Evolutionary conservation across 495 filamentous ascomycete species (phyloP).

Genomic region (Penicillium parvum): DNA sequence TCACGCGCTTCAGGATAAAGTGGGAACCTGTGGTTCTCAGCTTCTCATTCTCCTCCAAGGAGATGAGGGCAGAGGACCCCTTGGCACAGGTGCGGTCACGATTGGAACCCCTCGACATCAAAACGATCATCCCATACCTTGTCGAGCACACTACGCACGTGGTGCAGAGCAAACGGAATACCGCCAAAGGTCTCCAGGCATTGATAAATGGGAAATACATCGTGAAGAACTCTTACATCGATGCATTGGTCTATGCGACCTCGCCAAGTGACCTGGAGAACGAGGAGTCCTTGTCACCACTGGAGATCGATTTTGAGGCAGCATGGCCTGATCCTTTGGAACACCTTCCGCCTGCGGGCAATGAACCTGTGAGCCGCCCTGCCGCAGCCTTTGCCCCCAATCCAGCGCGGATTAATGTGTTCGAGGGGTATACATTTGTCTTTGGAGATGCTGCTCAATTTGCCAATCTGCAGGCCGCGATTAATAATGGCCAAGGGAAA

Average conservation of each 20-base stretch:
- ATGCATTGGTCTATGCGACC: conserved; percentile 67
- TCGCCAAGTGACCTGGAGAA: conserved; percentile 49
- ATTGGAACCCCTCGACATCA: conserved; percentile 82
- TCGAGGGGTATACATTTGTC: conserved; percentile 83
- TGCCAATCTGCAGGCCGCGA: conserved; percentile 65
- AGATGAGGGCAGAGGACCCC: conserved; percentile 65
- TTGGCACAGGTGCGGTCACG: conserved; percentile 54
- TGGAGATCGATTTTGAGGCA: conserved; percentile 81
- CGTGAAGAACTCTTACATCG: conserved; percentile 70
- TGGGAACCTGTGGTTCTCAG: conserved; percentile 81
- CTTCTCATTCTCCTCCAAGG: conserved; percentile 75
- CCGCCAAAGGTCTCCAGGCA: conserved; percentile 79
- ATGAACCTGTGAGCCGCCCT: conserved; percentile 64
- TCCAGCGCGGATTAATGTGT: conserved; percentile 59
- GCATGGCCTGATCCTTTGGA: conserved; percentile 73
- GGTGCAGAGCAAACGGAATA: conserved; percentile 85
- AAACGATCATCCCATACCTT: conserved; percentile 69
- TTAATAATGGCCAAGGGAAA: conserved; percentile 80
- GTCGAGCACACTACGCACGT: conserved; percentile 75
- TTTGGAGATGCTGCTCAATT: conserved; percentile 80
- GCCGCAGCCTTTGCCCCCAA: conserved; percentile 65
- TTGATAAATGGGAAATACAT: conserved; percentile 78
- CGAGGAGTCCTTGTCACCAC: conserved; percentile 50
- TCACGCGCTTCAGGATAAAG: conserved; percentile 69
- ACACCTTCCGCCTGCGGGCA: conserved; percentile 68